phyloP scores from a whole-genome alignment of 23 red algal species.

The Gracilariopsis chorda region DNA sequence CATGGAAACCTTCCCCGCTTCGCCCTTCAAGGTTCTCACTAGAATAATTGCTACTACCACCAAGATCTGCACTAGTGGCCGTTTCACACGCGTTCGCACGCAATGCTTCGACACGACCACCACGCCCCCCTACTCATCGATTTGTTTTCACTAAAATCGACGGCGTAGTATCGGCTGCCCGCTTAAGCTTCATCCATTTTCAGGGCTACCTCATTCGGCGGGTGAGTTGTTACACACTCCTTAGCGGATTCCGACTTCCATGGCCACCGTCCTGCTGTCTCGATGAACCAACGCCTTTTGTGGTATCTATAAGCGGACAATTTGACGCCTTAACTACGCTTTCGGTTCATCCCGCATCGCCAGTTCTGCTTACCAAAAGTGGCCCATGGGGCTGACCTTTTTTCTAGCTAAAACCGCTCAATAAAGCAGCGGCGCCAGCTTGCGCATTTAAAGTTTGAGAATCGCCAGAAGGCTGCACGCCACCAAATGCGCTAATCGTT shows the following conservation, averaged over 20 bases:
- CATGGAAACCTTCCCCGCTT: slow-evolving; percentile 98
- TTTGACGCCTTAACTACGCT: slow-evolving; percentile 82
- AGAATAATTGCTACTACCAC: slow-evolving; percentile 97
- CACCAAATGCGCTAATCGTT: slow-evolving; percentile 87
- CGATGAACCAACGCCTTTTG: slow-evolving; percentile 91
- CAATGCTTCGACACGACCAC: slow-evolving; percentile 62
- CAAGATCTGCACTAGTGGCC: slow-evolving; percentile 92
- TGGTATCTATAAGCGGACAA: slow-evolving; percentile 74
- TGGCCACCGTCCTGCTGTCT: slow-evolving; percentile 93
- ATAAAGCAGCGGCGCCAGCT: slow-evolving; percentile 55
- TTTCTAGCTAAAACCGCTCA: slow-evolving; percentile 42
- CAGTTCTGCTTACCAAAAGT: slow-evolving; percentile 98
- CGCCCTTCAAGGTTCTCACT: slow-evolving; percentile 97
- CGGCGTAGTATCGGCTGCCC: slow-evolving; percentile 80
- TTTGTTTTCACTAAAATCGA: slow-evolving; percentile 45
- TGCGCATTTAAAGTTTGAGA: slow-evolving; percentile 97
- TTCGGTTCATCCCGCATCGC: slow-evolving; percentile 93
- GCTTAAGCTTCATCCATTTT: slow-evolving; percentile 98
- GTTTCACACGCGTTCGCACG: slow-evolving; percentile 72
- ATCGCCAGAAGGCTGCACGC: slow-evolving; percentile 52
- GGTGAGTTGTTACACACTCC: slow-evolving; percentile 97
- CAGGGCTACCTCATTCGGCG: slow-evolving; percentile 98
- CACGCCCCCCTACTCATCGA: slow-evolving; percentile 82
- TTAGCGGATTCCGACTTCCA: slow-evolving; percentile 94
- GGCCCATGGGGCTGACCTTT: slow-evolving; percentile 65